Conservation (phyloP, 257 asterid genomes). For the Apocynum venetum region DNA sequence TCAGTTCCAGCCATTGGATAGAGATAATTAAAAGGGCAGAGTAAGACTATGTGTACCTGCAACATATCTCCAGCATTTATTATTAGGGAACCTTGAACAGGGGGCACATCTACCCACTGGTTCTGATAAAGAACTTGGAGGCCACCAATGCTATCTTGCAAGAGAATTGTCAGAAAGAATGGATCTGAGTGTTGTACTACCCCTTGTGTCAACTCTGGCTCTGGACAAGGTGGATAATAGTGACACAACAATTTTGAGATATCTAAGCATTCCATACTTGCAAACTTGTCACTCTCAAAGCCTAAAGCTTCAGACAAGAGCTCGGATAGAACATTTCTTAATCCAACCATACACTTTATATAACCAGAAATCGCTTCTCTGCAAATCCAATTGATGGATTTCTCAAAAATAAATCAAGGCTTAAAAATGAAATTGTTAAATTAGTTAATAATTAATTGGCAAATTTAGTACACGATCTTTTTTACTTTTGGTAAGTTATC, state of each 20-base stretch:
- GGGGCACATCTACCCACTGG: conserved; percentile 65
- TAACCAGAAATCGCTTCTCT: conserved; percentile 8
- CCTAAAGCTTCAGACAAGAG: conserved; percentile 16
- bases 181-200: conserved; percentile 56
- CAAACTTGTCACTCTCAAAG: not conserved
- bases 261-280: conserved; percentile 2
- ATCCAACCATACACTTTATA: not conserved
- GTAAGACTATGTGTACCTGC: conserved; percentile 31
- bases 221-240: conserved; percentile 17
- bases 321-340: conserved; percentile 9
- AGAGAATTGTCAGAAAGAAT: conserved; percentile 48
- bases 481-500: too few species aligned
- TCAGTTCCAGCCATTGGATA: too few species aligned
- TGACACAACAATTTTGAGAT: conserved; percentile 9
- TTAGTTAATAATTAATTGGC: too few species aligned
- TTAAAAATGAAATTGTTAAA: too few species aligned
- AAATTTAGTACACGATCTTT: too few species aligned
- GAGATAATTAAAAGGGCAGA: too few species aligned
- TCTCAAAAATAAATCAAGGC: too few species aligned
- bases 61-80: conserved; percentile 63
- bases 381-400: not conserved
- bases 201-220: conserved; percentile 50
- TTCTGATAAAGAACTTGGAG: conserved; percentile 51
- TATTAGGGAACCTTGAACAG: conserved; percentile 56
- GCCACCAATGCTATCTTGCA: conserved; percentile 62